Evolutionary conservation across 148 eudicot species (phyloP), one percentile per base, ranked within the genome.

Genomic region (Linanthus parryae): DNA sequence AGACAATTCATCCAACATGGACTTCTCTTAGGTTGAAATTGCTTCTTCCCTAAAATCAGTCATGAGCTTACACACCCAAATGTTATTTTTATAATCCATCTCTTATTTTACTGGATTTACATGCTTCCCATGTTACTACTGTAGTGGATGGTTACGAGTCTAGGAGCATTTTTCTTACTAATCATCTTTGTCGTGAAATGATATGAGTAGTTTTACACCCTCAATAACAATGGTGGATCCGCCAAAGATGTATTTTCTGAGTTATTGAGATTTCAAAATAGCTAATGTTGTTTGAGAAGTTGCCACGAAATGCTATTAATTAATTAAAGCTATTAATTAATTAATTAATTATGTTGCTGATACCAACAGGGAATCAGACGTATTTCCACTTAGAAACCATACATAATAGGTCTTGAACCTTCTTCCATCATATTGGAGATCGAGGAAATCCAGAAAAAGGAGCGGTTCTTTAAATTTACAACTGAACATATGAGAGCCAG

Each of bases 341-440:
- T n/a, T n/a, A n/a, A n/a, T n/a, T n/a, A n/a, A n/a, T n/a, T n/a
- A n/a, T n/a, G 35, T 10, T 18, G 19, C 14, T 12, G 39, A 1
- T 38, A 23, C 9, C 9, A 42, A 39, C 83, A 85, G 95, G 31
- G 23, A 72, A 15, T 82, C 78, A 9, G 68, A 77, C 29, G 27
- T 65, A 19, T 59, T 44, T 29, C 78, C 81, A n/a, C 73, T 73
- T 15, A 86, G 82, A 49, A 79, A 77, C 86, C 80, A 30, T 86
- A 86, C 40, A 75, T 72, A 63, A 61, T 86, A 0, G 82, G 95
- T 57, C 95, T 89, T 35, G 64, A 62, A 47, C 86, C 86, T 9
- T 66, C 62, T 12, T 83, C 89, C 49, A 86, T 86, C 39, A 68
- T 86, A 46, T 86, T n/a, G 95, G 95, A 82, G 95, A 74, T 79